Percentiles rank a stretch among this genome's conserved stretches.
Conservation (phyloP, 768 basidiomycete genomes). For the Suillus ampliporus region DNA sequence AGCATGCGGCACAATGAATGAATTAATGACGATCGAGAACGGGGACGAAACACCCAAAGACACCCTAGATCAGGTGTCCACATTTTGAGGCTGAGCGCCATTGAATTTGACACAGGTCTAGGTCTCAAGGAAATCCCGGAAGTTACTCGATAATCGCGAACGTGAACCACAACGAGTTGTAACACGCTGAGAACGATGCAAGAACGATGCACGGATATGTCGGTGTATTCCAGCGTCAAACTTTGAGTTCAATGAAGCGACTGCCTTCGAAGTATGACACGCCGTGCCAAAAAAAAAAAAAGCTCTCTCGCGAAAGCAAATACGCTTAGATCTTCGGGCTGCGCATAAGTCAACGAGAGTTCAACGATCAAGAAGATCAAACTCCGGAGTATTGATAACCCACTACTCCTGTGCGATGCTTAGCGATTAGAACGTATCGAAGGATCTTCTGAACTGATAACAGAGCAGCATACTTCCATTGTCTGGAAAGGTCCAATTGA, state of each 20-base stretch:
- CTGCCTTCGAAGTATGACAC: neutral
- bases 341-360: neutral
- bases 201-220: neutral
- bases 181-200: neutral
- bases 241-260: neutral
- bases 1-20: neutral
- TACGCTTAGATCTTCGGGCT: neutral
- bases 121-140: neutral
- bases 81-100: neutral
- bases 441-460: conserved; percentile 7
- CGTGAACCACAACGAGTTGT: neutral
- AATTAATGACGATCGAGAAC: neutral
- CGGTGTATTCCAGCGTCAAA: neutral
- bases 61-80: neutral
- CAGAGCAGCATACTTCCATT: neutral
- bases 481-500: neutral
- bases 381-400: neutral
- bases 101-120: neutral
- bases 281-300: neutral
- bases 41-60: neutral
- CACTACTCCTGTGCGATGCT: neutral
- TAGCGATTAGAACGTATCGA: conserved; percentile 1
- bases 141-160: neutral
- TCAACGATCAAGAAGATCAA: neutral
- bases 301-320: neutral